Evolutionary conservation across 2,329 filamentous ascomycete genomes (phyloP), one percentile per base, ranked within the genome.

Genomic region (Claviceps sp.): DNA sequence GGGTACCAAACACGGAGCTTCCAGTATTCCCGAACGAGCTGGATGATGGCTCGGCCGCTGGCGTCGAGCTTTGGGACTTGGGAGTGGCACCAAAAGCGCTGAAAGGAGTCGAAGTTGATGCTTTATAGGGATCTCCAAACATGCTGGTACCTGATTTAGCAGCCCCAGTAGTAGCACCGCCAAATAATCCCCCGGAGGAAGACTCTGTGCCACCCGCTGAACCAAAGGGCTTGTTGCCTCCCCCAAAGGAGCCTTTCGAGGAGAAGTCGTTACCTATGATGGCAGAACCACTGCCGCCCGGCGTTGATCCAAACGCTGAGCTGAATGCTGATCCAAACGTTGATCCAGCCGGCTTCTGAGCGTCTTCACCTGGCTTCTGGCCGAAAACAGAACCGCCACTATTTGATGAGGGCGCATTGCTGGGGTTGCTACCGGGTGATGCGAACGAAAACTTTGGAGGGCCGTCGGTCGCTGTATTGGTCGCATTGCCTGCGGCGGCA

Each of bases 381-480:
- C 66, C 65, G 54, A 70, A 68, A 40, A 70, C 49, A 38, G 52
- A 51, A 52, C 57, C 58, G 48, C 62, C 54, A 20, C 52, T 61
- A 37, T 59, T 61, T 4, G 65, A 52, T 9, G 67, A 56, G 13
- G 66, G 61, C 18, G 63, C 56, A 52, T 59, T 63, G 40, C 55
- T 59, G 43, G 60, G 54, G n/a, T 59, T 53, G 37, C 59, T 54
- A 37, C 56, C 56, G 42, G 59, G 60, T 24, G 59, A 34, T 38
- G 67, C 68, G 54, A 77, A 77, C 9, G 68, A 67, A 59, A 76
- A 74, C 8, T 57, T 54, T 24, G 71, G 58, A 24, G 65, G 56
- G 42, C 62, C 60, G 36, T 57, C 56, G 40, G 61, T 47, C 9
- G 58, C 61, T 52, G 56, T 55, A 45, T 71, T 71, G 58, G 63